These are phyloP conservation scores for Fraxinus velutina DNA, from an alignment of 305 asterid genomes.

Conservation along the genomic window DNA sequence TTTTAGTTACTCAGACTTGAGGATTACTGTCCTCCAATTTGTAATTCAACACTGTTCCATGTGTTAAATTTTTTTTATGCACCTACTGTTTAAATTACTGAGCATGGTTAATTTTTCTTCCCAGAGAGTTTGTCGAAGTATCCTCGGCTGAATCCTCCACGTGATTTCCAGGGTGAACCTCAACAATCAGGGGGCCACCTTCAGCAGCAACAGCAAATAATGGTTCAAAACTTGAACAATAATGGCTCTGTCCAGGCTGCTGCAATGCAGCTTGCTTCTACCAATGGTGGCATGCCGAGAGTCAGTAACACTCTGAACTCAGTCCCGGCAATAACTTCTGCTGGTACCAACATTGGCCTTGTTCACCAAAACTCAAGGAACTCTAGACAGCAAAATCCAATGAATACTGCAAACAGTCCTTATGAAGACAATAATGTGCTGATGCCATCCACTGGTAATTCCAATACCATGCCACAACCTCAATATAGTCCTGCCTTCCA, in stretches of 20 bases:
- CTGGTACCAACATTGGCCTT: conserved; percentile 16
- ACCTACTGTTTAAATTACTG: background rate
- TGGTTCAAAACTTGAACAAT: conserved; percentile 25
- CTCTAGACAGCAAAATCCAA: conserved; percentile 53
- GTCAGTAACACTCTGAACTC: conserved; percentile 26
- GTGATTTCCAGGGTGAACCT: conserved; percentile 23
- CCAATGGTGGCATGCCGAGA: conserved; percentile 22
- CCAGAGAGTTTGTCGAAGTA: conserved; percentile 37
- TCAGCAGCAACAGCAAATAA: conserved; percentile 27
- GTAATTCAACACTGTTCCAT: background rate
- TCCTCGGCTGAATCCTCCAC: conserved; percentile 27
- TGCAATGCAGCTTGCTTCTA: conserved; percentile 21
- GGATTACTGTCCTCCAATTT: background rate
- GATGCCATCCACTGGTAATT: conserved; percentile 61
- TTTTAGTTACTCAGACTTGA: background rate
- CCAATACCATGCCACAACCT: conserved; percentile 46
- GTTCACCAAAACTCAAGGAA: conserved; percentile 60
- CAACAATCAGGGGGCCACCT: conserved; percentile 27
- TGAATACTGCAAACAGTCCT: conserved; percentile 37
- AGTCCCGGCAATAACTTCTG: conserved; percentile 22
- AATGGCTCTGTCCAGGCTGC: conserved; percentile 20
- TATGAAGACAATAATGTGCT: conserved; percentile 49
- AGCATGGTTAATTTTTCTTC: background rate
- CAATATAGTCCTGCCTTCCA: conserved; percentile 55
- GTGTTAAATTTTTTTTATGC: background rate